Conservation (phyloP, 352 stramenopile species). For the Globisporangium nodosum region DNA sequence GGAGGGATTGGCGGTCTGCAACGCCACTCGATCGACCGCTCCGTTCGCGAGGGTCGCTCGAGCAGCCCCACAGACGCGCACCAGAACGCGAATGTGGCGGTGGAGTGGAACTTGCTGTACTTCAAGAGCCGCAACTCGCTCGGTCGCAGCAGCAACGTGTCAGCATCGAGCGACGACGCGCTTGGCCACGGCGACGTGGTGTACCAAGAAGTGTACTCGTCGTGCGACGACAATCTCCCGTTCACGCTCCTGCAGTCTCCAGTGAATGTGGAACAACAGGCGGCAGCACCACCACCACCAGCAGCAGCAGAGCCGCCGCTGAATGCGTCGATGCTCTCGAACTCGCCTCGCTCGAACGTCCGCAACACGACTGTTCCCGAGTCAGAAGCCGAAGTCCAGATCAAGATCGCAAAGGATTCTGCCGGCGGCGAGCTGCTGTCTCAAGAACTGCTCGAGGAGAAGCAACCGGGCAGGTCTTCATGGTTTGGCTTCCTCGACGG, state of each 20-base stretch:
- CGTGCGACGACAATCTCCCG: slow-evolving; percentile 42
- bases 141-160: slow-evolving; percentile 26
- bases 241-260: slow-evolving; percentile 65
- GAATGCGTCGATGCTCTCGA: slow-evolving; percentile 7
- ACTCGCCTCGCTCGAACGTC: slow-evolving; percentile 2
- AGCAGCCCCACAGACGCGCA: slow-evolving; percentile 5
- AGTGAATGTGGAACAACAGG: neutral
- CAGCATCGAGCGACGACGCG: slow-evolving; percentile 16
- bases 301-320: neutral
- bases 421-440: neutral
- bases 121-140: slow-evolving; percentile 39
- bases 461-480: neutral
- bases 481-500: slow-evolving; percentile 53
- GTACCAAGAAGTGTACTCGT: slow-evolving; percentile 53
- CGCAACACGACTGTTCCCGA: slow-evolving; percentile 11
- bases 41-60: slow-evolving; percentile 1
- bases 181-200: slow-evolving; percentile 19
- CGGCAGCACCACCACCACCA: neutral
- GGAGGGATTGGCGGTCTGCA: neutral
- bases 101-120: slow-evolving; percentile 47
- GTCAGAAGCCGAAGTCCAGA: slow-evolving; percentile 1
- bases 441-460: slow-evolving; percentile 1
- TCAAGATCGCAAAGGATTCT: slow-evolving; percentile 7
- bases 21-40: slow-evolving; percentile 10
- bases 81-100: slow-evolving; percentile 28